Base-by-base conservation (phyloP, 345 rosid genomes). In the Pistacia vera region DNA sequence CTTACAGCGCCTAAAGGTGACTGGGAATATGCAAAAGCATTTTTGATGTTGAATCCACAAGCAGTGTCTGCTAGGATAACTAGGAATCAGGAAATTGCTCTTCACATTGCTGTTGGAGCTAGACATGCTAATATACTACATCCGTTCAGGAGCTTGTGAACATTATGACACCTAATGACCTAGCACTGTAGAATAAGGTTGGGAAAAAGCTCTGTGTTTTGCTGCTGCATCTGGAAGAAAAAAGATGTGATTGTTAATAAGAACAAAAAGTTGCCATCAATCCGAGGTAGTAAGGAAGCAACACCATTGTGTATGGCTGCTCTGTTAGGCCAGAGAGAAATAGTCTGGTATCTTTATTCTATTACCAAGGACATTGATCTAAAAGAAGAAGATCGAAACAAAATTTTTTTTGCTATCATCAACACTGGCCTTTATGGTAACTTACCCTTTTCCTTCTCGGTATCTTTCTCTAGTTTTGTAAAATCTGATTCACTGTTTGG, bases 71-170 rank as follows among this genome's bases (percentile, higher is more conserved):
- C 59, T 46, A 76, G 78, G 60, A 78, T 84, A 28, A 76, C 82
- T 2, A 72, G 70, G 44, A 73, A 76, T 17, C 59, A 56, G 79
- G 86, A 82, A 35, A 82, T 83, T 30, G 79, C 68, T 55, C 89
- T 86, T 72, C 89, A 86, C 83, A 79, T 86, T 77, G 87, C 85
- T 33, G 87, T 73, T 16, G 86, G 83, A 72, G 85, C 86, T 2
- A 77, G 64, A 48, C 83, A 81, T 35, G 82, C 86, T 1, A 77
- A 59, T 46, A 80, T 35, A 65, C n/a, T 13, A 46, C 51, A 12
- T 84, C 84, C 71, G 87, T 80, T 13, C 74, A 80, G 76, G 77
- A 84, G 63, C 48, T 86, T 11, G 81, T 80, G 41, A 74, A 71
- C 33, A 54, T 62, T 49, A 77, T 75, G 82, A 25, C 63, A 2